Evolutionary conservation across 2,329 filamentous ascomycete genomes (phyloP).

Genomic region (Fusarium stilboides): DNA sequence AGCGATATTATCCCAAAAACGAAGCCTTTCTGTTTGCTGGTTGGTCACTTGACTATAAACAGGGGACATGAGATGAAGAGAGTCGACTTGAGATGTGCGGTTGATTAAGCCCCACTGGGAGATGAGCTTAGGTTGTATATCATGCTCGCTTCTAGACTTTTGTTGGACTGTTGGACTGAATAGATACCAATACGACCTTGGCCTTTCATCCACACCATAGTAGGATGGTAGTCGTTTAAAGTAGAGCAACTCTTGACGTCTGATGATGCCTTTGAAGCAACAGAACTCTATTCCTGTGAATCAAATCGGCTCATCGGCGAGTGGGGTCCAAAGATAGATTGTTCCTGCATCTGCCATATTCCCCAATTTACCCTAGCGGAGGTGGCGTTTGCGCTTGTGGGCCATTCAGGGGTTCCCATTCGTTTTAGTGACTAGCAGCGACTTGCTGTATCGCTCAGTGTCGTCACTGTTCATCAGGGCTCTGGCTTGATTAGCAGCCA

Average conservation of each 20-base stretch:
- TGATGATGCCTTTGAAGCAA: constrained; percentile 7
- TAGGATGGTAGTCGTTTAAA: constrained; percentile 23
- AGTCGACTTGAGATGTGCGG: constrained; percentile 12
- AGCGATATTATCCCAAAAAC: constrained; percentile 47
- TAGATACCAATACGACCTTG: background rate
- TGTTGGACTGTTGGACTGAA: background rate
- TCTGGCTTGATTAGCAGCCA: constrained; percentile 18
- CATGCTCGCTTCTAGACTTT: background rate
- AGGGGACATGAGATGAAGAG: constrained; percentile 27
- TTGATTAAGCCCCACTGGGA: constrained; percentile 35
- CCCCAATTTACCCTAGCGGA: constrained; percentile 45
- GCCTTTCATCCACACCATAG: background rate
- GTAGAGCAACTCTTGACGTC: constrained; percentile 10
- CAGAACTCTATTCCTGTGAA: constrained; percentile 21
- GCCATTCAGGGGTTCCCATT: constrained; percentile 30
- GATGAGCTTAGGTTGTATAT: constrained; percentile 41
- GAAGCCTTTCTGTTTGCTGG: constrained; percentile 27
- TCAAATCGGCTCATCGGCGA: constrained; percentile 46
- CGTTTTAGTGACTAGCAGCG: constrained; percentile 34
- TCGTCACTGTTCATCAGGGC: constrained; percentile 23
- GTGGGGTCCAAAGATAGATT: constrained; percentile 51
- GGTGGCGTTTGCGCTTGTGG: constrained; percentile 39
- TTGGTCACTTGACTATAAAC: constrained; percentile 36
- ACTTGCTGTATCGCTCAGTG: background rate
- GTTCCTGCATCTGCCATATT: constrained; percentile 52